Base-by-base conservation (phyloP, 2,329 filamentous ascomycete genomes). In the Pseudocercospora pini-densiflorae region DNA sequence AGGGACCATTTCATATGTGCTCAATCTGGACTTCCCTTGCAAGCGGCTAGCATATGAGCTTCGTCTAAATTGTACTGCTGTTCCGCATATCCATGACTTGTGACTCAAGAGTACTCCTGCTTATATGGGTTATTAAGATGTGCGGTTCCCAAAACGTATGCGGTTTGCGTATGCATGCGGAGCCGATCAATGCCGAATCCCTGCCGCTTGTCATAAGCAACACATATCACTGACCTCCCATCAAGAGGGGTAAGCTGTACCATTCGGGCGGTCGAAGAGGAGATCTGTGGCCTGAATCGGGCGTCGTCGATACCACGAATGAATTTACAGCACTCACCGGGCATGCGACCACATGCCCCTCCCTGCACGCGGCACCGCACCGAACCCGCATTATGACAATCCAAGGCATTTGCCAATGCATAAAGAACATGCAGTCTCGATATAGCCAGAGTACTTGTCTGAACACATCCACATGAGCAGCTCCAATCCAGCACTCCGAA, bases 151-250 rank as follows among this genome's bases (percentile, higher is more conserved):
- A 27, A 51, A 19, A 14, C 9, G 47, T 14, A 24, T 49, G 45
- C 45, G 19, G 45, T 14, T 51, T 24, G 47, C 2, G 47, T 51
- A 51, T 51, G 23, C 23, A 51, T 51, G 47, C 47, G 47, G 47
- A 51, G 47, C 47, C 47, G 47, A 51, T 51, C 47, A 27, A 51
- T 27, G 47, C 47, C 19, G 47, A 21, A 51, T 51, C 47, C 47
- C 47, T 51, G 47, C 47, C 23, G 23, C 47, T 51, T 23, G 19
- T 21, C 47, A 21, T 51, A 21, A 24, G 21, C 23, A 51, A 51
- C 19, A 51, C 47, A 51, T 51, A 51, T 19, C n/a, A 19, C 24
- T 24, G 47, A 51, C 47, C 47, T 51, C 16, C 47, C 21, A 14
- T 51, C 23, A 16, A 24, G 47, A 51, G 47, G 47, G 47, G 47